Evolutionary conservation across 371 early-diverging fungal genomes (phyloP).

Genomic region (Apophysomyces elegans): DNA sequence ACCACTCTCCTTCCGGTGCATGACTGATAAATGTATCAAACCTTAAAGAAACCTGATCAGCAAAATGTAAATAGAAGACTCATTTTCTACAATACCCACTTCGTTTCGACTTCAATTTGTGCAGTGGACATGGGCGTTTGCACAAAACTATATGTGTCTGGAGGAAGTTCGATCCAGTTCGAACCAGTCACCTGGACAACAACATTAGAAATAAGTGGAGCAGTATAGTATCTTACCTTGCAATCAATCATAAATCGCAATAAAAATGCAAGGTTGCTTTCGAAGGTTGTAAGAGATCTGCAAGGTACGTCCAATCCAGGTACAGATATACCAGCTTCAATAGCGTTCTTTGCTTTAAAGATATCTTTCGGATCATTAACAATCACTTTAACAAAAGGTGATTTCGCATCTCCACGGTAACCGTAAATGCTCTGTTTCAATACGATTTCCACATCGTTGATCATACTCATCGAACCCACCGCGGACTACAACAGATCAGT

Average conservation of each 20-base stretch:
- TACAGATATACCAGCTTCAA: slow-evolving; percentile 64
- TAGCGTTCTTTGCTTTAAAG: slow-evolving; percentile 37
- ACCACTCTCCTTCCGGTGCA: slow-evolving; percentile 91
- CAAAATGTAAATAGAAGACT: background rate
- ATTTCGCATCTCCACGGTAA: slow-evolving; percentile 73
- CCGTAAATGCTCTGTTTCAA: slow-evolving; percentile 85
- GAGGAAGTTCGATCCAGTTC: slow-evolving; percentile 93
- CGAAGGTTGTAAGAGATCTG: slow-evolving; percentile 74
- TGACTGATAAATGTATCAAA: slow-evolving; percentile 83
- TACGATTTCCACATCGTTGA: slow-evolving; percentile 66
- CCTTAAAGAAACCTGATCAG: slow-evolving; percentile 32
- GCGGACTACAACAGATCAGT: slow-evolving; percentile 20
- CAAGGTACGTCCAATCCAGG: slow-evolving; percentile 42
- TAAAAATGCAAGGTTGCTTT: slow-evolving; percentile 91
- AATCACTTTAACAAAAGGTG: slow-evolving; percentile 73
- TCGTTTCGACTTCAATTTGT: slow-evolving; percentile 83
- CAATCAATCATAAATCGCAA: slow-evolving; percentile 99
- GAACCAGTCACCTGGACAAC: slow-evolving; percentile 74
- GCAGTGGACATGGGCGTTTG: slow-evolving; percentile 60
- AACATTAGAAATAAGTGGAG: background rate
- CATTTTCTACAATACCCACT: slow-evolving; percentile 37
- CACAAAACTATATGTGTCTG: slow-evolving; percentile 65
- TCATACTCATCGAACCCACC: slow-evolving; percentile 30
- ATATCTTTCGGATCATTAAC: slow-evolving; percentile 63
- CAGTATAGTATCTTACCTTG: slow-evolving; percentile 43